phyloP scores from a whole-genome alignment of 2,329 filamentous ascomycete genomes.

The Trichoderma gracile region DNA sequence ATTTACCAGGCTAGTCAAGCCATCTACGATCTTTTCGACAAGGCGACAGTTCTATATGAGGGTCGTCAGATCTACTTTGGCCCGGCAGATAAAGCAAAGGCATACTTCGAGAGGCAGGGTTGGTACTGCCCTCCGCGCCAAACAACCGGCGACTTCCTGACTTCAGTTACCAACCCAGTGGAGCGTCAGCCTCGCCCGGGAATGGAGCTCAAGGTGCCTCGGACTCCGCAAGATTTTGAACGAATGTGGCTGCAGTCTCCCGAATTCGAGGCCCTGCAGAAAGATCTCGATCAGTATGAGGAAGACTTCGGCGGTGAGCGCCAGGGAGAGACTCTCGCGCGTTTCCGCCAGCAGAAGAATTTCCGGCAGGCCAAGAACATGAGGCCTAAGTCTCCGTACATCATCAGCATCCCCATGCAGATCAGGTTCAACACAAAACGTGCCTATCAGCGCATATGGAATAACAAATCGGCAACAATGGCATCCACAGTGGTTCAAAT shows the following conservation, averaged over 20 bases:
- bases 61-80: conserved; percentile 79
- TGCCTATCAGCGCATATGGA: conserved; percentile 54
- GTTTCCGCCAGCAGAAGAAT: conserved; percentile 51
- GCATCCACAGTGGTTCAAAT: conserved; percentile 51
- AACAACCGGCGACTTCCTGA: conserved; percentile 70
- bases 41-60: conserved; percentile 72
- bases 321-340: conserved; percentile 41
- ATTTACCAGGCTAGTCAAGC: conserved; percentile 72
- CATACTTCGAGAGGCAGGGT: conserved; percentile 68
- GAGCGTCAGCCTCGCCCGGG: conserved; percentile 59
- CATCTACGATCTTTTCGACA: conserved; percentile 74
- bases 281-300: conserved; percentile 55
- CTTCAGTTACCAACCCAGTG: conserved; percentile 64
- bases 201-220: conserved; percentile 62
- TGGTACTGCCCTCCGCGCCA: conserved; percentile 67
- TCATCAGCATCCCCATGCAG: conserved; percentile 58
- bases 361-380: conserved; percentile 54
- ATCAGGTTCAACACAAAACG: conserved; percentile 52
- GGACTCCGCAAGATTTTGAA: conserved; percentile 70
- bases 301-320: conserved; percentile 46
- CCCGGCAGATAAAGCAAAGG: conserved; percentile 56
- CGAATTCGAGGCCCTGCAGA: conserved; percentile 45
- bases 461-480: conserved; percentile 51
- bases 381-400: conserved; percentile 57
- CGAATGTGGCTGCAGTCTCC: conserved; percentile 47